These are phyloP conservation scores for Chaetomiaceae sp. DNA, from an alignment of 2,329 filamentous ascomycete species.

Conservation along the genomic window DNA sequence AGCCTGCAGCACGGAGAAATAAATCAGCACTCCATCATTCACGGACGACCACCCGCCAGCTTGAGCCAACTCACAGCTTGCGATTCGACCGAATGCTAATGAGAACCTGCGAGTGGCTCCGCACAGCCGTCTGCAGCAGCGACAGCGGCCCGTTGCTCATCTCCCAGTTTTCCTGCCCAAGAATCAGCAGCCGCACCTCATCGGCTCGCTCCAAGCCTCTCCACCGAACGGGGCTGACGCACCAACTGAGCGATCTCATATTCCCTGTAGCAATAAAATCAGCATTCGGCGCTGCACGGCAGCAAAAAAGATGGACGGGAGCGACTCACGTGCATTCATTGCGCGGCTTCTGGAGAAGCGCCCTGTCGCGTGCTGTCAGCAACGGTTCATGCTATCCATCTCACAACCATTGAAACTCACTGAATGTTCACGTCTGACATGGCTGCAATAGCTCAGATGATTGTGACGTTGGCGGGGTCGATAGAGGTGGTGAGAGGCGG, in stretches of 20 bases:
- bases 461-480: conserved; percentile 8
- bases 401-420: conserved; percentile 41
- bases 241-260: conserved; percentile 72
- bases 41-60: too few relatives aligned
- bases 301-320: background rate
- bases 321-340: conserved; percentile 25
- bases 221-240: conserved; percentile 20
- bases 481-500: too few relatives aligned
- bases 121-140: conserved; percentile 93
- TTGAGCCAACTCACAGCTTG: conserved; percentile 55
- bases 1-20: conserved; percentile 37
- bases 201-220: background rate
- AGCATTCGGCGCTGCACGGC: background rate
- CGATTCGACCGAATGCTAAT: conserved; percentile 98
- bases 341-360: conserved; percentile 24
- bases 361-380: conserved; percentile 9
- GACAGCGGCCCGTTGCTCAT: conserved; percentile 70
- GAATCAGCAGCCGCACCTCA: conserved; percentile 36
- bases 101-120: conserved; percentile 89
- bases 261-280: conserved; percentile 51
- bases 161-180: conserved; percentile 20
- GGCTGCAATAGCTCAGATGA: conserved; percentile 25
- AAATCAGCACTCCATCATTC: background rate
- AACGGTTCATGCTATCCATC: too few relatives aligned
- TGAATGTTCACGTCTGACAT: conserved; percentile 69